Conservation (phyloP, 352 stramenopile genomes). For the Globisporangium apiculatum region DNA sequence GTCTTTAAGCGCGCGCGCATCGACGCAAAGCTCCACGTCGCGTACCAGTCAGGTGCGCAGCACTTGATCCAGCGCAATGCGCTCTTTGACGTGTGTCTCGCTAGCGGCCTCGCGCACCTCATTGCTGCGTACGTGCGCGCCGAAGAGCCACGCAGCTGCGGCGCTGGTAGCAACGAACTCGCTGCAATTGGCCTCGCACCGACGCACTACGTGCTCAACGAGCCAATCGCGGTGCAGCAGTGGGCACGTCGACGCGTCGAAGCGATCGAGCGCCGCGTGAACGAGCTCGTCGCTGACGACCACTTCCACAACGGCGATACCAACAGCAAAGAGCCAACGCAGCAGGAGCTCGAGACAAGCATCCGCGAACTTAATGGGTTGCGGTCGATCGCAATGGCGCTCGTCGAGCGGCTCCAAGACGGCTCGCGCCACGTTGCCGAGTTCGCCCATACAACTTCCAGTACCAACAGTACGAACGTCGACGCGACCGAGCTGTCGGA, state of each 20-base stretch:
- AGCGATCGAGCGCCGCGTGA: conserved; percentile 39
- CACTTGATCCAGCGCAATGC: conserved; percentile 56
- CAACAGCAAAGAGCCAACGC: conserved; percentile 16
- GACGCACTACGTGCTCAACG: conserved; percentile 65
- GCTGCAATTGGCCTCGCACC: conserved; percentile 10
- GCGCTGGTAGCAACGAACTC: neutral
- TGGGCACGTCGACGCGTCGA: conserved; percentile 59
- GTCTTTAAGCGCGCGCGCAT: conserved; percentile 63
- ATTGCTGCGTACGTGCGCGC: conserved; percentile 69
- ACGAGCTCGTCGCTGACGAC: conserved; percentile 43
- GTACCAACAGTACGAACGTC: conserved; percentile 14
- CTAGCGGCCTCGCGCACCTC: conserved; percentile 60
- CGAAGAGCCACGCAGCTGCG: conserved; percentile 8
- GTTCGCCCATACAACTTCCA: conserved; percentile 15
- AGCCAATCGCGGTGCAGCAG: conserved; percentile 77
- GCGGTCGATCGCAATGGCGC: conserved; percentile 55
- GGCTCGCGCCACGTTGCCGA: conserved; percentile 38
- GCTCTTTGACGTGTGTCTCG: conserved; percentile 71
- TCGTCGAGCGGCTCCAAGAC: conserved; percentile 63
- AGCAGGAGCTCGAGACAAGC: conserved; percentile 31
- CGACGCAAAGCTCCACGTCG: conserved; percentile 39
- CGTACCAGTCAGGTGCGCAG: conserved; percentile 14
- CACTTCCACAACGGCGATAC: conserved; percentile 30
- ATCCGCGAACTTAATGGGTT: conserved; percentile 64
- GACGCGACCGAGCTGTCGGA: conserved; percentile 65